Conservation (phyloP, 192 early-diverging fungal genomes). For the Coemansia sp. region DNA sequence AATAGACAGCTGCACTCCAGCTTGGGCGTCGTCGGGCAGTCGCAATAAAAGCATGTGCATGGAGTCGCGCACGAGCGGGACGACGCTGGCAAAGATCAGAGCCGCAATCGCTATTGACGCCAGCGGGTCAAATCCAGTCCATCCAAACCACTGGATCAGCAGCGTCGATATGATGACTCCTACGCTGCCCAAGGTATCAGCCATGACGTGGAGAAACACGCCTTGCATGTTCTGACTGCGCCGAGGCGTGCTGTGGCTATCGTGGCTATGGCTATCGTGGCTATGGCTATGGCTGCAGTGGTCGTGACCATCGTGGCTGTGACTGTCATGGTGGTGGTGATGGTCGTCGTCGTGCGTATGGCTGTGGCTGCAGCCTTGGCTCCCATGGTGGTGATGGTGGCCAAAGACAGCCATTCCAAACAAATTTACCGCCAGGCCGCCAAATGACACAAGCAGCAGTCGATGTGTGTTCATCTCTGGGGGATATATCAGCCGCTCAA, state of each 20-base stretch:
- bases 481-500: constrained; percentile 82
- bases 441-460: constrained; percentile 81
- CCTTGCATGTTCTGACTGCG: constrained; percentile 88
- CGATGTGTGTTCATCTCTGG: constrained; percentile 83
- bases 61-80: constrained; percentile 79
- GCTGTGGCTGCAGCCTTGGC: constrained; percentile 59
- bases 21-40: constrained; percentile 38
- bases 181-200: constrained; percentile 92
- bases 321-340: not conserved
- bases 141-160: constrained; percentile 84
- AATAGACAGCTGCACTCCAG: constrained; percentile 20
- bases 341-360: constrained; percentile 41
- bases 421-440: constrained; percentile 90
- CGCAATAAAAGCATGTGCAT: constrained; percentile 55
- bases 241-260: constrained; percentile 54
- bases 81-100: constrained; percentile 80
- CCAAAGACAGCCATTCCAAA: constrained; percentile 93
- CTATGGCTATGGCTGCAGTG: constrained; percentile 37
- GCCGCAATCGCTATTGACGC: constrained; percentile 89
- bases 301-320: constrained; percentile 40
- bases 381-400: constrained; percentile 68
- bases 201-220: constrained; percentile 91
- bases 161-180: constrained; percentile 95
- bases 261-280: constrained; percentile 57
- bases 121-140: constrained; percentile 94